Conservation (phyloP, 2,329 filamentous ascomycete genomes). For the Pyricularia pennisetigena region DNA sequence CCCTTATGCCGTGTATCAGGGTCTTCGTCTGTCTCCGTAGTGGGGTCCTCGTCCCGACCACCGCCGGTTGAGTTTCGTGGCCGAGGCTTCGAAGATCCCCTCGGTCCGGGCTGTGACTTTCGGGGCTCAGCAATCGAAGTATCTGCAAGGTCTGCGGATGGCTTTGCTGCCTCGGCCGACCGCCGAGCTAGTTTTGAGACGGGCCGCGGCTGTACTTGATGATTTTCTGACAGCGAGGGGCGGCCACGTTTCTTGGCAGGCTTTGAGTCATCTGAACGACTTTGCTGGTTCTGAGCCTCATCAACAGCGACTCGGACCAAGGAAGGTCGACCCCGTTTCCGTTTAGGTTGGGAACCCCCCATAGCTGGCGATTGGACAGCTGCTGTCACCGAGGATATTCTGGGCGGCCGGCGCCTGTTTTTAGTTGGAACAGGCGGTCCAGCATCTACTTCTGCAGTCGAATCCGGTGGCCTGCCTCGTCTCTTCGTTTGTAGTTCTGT, state of each 20-base stretch:
- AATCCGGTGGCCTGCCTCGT: neutral
- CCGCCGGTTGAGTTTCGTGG: neutral
- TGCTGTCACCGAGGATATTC: neutral
- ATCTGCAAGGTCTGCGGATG: neutral
- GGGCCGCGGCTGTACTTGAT: neutral
- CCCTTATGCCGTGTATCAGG: neutral
- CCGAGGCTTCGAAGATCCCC: neutral
- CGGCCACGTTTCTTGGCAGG: constrained; percentile 3
- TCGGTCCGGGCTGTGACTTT: neutral
- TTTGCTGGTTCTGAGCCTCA: constrained; percentile 12
- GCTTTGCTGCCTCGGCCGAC: neutral
- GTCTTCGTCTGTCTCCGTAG: neutral
- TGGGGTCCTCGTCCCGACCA: neutral
- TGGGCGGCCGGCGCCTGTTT: neutral
- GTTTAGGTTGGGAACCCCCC: constrained; percentile 1
- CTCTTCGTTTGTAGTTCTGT: neutral
- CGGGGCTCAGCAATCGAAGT: neutral
- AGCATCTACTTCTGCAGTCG: neutral
- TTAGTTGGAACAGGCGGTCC: neutral
- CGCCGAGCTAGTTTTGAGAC: neutral
- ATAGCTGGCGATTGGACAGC: neutral
- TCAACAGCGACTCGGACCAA: constrained; percentile 12
- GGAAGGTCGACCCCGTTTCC: constrained; percentile 16
- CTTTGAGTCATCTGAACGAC: neutral
- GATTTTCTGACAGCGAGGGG: constrained; percentile 3